Evolutionary conservation across 2,329 filamentous ascomycete genomes (phyloP).

Genomic region (Chaetomiaceae sp.): DNA sequence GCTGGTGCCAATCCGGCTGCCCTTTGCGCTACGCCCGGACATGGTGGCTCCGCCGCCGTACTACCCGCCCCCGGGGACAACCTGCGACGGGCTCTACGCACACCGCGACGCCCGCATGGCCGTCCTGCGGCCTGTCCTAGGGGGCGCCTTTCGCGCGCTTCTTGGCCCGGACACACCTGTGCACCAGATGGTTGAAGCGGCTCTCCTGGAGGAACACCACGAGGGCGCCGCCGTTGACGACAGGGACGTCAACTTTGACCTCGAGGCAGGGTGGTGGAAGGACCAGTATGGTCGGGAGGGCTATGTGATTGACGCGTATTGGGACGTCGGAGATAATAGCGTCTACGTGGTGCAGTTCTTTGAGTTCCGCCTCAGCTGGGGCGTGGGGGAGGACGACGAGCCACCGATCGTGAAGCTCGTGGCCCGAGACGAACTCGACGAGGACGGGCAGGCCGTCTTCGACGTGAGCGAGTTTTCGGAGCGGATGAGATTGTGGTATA

Average conservation of each 20-base stretch:
- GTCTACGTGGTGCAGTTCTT: neutral
- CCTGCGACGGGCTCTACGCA: neutral
- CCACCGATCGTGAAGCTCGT: neutral
- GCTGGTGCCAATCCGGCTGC: neutral
- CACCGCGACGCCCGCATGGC: neutral
- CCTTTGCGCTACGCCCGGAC: neutral
- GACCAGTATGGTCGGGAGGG: neutral
- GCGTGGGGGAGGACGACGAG: neutral
- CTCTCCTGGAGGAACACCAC: neutral
- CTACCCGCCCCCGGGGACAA: neutral
- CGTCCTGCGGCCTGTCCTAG: neutral
- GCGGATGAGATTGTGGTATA: neutral
- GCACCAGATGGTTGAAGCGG: neutral
- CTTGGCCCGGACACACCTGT: neutral
- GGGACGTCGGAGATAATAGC: neutral
- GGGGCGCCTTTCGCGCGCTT: neutral
- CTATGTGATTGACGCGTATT: neutral
- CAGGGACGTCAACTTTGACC: neutral
- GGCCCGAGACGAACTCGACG: neutral
- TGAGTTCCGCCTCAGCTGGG: neutral
- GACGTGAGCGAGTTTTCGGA: neutral
- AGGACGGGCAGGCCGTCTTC: neutral
- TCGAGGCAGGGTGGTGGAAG: neutral
- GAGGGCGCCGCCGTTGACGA: neutral
- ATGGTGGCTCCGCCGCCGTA: neutral